Conservation (phyloP, 2,329 filamentous ascomycete species). For the Trichophyton verrucosum region DNA sequence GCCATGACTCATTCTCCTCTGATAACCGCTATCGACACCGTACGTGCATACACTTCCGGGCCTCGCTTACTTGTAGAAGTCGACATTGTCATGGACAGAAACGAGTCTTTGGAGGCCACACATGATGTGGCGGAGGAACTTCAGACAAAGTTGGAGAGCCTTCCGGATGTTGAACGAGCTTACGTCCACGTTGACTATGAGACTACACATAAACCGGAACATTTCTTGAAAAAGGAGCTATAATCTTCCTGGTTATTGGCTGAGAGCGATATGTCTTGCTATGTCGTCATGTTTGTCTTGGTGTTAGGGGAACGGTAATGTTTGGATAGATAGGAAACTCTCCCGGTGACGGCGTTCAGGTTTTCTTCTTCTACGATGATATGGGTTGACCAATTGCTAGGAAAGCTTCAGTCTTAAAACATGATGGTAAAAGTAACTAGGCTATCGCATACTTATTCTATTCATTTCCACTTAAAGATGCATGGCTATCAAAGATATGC, state of each 20-base stretch:
- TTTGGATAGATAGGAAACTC: background rate
- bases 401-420: background rate
- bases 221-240: slow-evolving; percentile 54
- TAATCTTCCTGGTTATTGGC: slow-evolving; percentile 19
- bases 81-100: slow-evolving; percentile 82
- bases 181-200: slow-evolving; percentile 98
- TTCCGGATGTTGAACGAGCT: slow-evolving; percentile 83
- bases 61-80: slow-evolving; percentile 86
- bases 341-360: background rate
- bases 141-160: slow-evolving; percentile 82
- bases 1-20: slow-evolving; percentile 73
- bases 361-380: background rate
- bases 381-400: background rate
- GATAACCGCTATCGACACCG: slow-evolving; percentile 83
- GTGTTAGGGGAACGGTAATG: background rate
- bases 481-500: background rate
- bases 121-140: slow-evolving; percentile 91
- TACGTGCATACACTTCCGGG: slow-evolving; percentile 83
- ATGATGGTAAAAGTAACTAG: background rate
- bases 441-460: background rate
- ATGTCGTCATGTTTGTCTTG: background rate
- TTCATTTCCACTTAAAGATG: background rate
- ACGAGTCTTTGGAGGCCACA: slow-evolving; percentile 58
- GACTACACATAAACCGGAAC: slow-evolving; percentile 88
- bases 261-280: background rate